phyloP scores from a whole-genome alignment of 345 rosid species.

The Rubroshorea leprosula region DNA sequence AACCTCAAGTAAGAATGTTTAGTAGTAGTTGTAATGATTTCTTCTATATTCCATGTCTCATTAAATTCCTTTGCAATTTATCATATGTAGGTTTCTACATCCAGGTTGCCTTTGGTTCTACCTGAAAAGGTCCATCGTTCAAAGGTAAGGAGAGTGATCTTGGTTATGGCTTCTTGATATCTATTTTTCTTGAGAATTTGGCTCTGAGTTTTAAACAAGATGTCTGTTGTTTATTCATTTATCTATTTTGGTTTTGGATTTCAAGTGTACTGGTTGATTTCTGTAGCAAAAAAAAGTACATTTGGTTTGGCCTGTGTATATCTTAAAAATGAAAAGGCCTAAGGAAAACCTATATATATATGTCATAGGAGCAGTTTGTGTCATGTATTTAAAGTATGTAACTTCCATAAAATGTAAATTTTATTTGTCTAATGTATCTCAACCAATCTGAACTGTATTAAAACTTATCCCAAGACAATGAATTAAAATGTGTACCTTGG shows the following conservation, averaged over 20 bases:
- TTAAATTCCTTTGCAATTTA: constrained; percentile 18
- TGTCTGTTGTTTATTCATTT: no score
- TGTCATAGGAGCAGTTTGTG: not conserved
- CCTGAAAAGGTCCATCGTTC: constrained; percentile 88
- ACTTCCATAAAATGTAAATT: not conserved
- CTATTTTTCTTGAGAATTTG: not conserved
- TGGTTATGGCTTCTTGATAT: constrained; percentile 5
- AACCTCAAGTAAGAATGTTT: constrained; percentile 52
- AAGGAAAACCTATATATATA: not conserved
- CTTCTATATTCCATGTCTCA: constrained; percentile 13
- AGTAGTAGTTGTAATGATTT: constrained; percentile 9
- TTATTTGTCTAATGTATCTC: not conserved
- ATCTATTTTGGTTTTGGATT: not conserved
- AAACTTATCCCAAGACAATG: no score
- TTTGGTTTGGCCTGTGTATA: not conserved
- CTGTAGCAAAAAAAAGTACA: no score
- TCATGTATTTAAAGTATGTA: no score
- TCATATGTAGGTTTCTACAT: constrained; percentile 53
- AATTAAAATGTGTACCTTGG: no score
- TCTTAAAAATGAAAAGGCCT: not conserved
- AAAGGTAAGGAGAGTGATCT: constrained; percentile 47
- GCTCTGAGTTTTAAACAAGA: constrained; percentile 5
- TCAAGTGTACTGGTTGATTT: no score
- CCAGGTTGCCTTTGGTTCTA: constrained; percentile 78
- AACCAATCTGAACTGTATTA: not conserved